A percentile compares a stretch with the other conserved stretches of the same genome.
Evolutionary conservation across 2,329 filamentous ascomycete species (phyloP).

Genomic region (Leptographium lundbergii): DNA sequence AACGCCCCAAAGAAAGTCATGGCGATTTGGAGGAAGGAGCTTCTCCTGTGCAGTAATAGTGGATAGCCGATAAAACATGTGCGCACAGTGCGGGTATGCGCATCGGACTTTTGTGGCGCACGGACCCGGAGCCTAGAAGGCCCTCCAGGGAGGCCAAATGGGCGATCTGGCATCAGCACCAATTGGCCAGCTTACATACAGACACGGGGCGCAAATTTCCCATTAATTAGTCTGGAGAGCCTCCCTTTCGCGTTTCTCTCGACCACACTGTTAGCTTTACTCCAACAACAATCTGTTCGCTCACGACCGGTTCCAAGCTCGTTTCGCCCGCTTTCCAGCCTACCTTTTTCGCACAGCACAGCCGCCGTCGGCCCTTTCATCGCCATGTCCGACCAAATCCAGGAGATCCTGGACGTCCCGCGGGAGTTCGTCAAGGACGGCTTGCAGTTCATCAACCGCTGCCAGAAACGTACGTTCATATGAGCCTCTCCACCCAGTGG

Average conservation of each 20-base stretch:
- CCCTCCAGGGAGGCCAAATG: constrained; percentile 1
- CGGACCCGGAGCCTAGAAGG: not conserved
- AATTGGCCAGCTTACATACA: constrained; percentile 2
- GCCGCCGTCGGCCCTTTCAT: not conserved
- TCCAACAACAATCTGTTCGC: not conserved
- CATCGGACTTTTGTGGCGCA: not conserved
- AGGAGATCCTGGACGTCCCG: constrained; percentile 58
- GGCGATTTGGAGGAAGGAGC: constrained; percentile 2
- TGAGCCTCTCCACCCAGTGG: not conserved
- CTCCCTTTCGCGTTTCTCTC: not conserved
- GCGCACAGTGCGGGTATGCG: not conserved
- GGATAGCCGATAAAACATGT: not conserved
- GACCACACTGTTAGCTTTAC: not conserved
- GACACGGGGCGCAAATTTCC: not conserved
- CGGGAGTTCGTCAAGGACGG: constrained; percentile 52
- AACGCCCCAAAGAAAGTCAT: not conserved
- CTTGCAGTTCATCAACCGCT: constrained; percentile 48
- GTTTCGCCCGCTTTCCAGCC: not conserved
- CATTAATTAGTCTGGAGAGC: not conserved
- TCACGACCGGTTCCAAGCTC: not conserved
- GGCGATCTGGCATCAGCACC: constrained; percentile 12
- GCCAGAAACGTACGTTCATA: constrained; percentile 43
- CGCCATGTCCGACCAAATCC: constrained; percentile 53
- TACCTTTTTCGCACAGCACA: not conserved
- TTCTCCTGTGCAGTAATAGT: not conserved